Evolutionary conservation across 805 yeast genomes (phyloP), one percentile per base, ranked within the genome.

Genomic region (Saturnispora halmiae): DNA sequence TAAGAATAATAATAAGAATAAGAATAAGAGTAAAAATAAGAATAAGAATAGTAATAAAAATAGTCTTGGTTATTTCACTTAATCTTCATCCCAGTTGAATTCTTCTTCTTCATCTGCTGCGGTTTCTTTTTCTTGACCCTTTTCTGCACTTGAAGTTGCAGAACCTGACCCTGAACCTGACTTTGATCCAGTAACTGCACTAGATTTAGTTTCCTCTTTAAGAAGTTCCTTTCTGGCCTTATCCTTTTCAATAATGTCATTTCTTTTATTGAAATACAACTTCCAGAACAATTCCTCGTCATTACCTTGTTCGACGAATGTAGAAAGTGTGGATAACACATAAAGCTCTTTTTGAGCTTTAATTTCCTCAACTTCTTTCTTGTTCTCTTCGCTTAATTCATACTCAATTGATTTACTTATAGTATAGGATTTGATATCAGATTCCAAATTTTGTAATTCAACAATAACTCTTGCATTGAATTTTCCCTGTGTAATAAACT

Each of bases 51-150:
- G 9, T 24, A 15, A 24, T 15, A 16, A 24, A 9, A 9, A 13
- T 16, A 13, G 4, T 22, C 6, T 22, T 22, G 10, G 9, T 13
- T 27, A 6, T 7, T 9, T 27, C n/a, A 27, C 5, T 37, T 37
- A 31, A 16, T 36, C 25, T 4, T 39, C 42, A 21, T 39, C 42
- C 42, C 42, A 39, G 16, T 39, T 39, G 33, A 39, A 39, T 19
- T 39, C 42, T 15, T 39, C 42, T 4, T 39, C 42, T 10, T 34
- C 42, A 4, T 32, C 32, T 10, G 21, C 41, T 4, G 10, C 38
- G 21, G 6, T 11, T 14, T 25, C 25, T 9, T 19, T 5, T 16
- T 11, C 15, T 10, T 8, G 6, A 7, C 16, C n/a, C 26, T 32
- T 19, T 19, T 14, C 30, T 27, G 6, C 30, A 6, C 30, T 13